These are phyloP conservation scores for Vitis hybrid DNA, from an alignment of 177 flowering plant species.

Conservation along the genomic window DNA sequence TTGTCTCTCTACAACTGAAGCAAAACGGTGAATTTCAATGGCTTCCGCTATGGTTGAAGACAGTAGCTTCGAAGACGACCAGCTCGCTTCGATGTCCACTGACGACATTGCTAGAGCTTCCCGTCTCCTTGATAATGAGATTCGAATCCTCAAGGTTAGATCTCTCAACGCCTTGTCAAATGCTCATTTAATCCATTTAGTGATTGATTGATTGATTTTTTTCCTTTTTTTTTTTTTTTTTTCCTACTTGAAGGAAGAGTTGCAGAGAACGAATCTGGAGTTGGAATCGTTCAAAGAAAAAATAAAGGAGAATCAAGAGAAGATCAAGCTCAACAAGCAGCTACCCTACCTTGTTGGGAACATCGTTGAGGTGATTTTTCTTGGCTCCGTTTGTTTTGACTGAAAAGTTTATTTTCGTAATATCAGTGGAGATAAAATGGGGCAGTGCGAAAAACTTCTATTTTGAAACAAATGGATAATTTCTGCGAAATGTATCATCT, in stretches of 20 bases:
- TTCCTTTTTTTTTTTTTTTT: no score
- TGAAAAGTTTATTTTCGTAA: no score
- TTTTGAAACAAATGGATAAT: no score
- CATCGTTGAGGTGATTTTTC: constrained; percentile 76
- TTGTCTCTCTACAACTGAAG: no score
- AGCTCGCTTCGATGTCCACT: constrained; percentile 48
- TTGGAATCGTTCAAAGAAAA: constrained; percentile 77
- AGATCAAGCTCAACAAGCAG: constrained; percentile 95
- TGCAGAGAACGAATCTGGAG: constrained; percentile 81
- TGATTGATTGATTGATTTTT: no score
- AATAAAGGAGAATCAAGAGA: constrained; percentile 95
- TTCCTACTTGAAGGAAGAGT: constrained; percentile 56
- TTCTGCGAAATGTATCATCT: no score
- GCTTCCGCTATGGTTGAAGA: constrained; percentile 53
- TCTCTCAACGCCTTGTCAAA: no score
- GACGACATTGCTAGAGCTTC: constrained; percentile 54
- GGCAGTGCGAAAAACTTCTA: no score
- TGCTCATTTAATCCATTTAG: no score
- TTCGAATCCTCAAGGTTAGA: constrained; percentile 47
- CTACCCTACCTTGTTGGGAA: constrained; percentile 95
- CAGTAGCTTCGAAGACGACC: constrained; percentile 47
- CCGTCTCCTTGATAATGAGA: constrained; percentile 62
- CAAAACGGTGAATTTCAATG: constrained; percentile 10
- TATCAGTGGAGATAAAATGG: no score
- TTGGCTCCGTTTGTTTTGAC: background rate